A percentile compares a stretch with the other conserved stretches of the same genome.
These are phyloP conservation scores for Xylaria intraflava DNA, from an alignment of 495 filamentous ascomycete species.

Conservation along the genomic window DNA sequence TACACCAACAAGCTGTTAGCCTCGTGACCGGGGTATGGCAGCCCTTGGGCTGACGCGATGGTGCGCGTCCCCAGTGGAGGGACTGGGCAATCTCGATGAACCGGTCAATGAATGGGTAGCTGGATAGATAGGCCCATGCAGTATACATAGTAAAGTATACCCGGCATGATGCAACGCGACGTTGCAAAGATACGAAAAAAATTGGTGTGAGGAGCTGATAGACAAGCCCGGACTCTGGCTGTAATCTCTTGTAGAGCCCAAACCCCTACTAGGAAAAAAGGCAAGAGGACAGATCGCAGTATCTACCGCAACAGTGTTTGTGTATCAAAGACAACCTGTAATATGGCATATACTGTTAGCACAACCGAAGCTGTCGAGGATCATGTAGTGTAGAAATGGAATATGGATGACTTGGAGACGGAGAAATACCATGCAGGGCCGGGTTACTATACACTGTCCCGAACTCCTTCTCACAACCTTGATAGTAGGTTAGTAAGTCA, in stretches of 20 bases:
- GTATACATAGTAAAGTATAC: constrained; percentile 7
- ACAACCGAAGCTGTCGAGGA: too few relatives aligned
- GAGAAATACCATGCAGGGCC: too few relatives aligned
- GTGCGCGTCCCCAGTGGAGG: constrained; percentile 5
- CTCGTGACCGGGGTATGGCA: constrained; percentile 2
- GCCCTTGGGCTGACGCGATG: constrained; percentile 9
- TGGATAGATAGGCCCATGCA: constrained; percentile 5
- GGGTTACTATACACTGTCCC: too few relatives aligned
- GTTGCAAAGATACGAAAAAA: constrained; percentile 9
- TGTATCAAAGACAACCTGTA: too few relatives aligned
- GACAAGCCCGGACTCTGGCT: not conserved
- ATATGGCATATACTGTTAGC: too few relatives aligned
- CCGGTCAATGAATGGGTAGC: not conserved
- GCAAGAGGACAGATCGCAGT: not conserved
- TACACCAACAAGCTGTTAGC: constrained; percentile 4
- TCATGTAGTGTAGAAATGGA: too few relatives aligned
- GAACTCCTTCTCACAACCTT: too few relatives aligned
- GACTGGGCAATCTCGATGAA: constrained; percentile 2
- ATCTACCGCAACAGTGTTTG: too few relatives aligned
- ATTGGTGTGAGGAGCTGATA: not conserved
- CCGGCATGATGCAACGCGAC: constrained; percentile 12
- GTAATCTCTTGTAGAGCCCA: not conserved
- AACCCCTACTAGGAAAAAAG: not conserved
- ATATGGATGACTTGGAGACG: too few relatives aligned
- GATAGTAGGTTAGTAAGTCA: too few relatives aligned